Percentiles rank a stretch among this genome's conserved stretches.
Evolutionary conservation across 108 stramenopile genomes (phyloP).

Genomic region (Thalassiosira profunda): DNA sequence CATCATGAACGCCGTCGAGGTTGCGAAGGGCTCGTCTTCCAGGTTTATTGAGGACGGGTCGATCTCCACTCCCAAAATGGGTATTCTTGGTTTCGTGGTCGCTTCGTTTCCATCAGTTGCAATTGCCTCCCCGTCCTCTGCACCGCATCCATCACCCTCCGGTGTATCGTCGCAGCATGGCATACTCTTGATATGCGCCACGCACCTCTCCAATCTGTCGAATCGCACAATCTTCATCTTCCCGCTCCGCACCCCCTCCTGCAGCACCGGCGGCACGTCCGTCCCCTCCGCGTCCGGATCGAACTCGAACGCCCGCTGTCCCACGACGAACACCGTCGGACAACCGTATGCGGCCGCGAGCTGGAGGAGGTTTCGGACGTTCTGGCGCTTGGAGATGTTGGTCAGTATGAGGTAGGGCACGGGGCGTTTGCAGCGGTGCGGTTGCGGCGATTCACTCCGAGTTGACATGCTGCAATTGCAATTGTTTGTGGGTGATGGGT

Average conservation of each 20-base stretch:
- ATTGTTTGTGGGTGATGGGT: too few relatives aligned
- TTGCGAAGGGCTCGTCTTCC: constrained; percentile 29
- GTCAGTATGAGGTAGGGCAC: constrained; percentile 71
- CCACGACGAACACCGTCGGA: constrained; percentile 65
- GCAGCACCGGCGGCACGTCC: constrained; percentile 17
- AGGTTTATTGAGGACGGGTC: constrained; percentile 50
- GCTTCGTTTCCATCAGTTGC: constrained; percentile 3
- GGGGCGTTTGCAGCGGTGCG: constrained; percentile 16
- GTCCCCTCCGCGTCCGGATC: constrained; percentile 9
- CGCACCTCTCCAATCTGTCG: constrained; percentile 72
- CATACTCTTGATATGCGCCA: constrained; percentile 50
- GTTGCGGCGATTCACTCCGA: too few relatives aligned
- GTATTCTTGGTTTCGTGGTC: constrained; percentile 33
- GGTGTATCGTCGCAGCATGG: constrained; percentile 15
- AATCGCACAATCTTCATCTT: constrained; percentile 55
- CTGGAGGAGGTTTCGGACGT: constrained; percentile 63
- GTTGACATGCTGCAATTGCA: too few relatives aligned
- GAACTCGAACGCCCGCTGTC: constrained; percentile 66
- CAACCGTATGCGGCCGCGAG: constrained; percentile 77
- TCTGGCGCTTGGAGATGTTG: constrained; percentile 76
- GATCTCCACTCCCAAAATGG: constrained; percentile 85
- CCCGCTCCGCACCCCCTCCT: constrained; percentile 18
- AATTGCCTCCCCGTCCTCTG: background rate
- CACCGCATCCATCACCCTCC: background rate
- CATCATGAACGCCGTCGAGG: constrained; percentile 74